These are phyloP conservation scores for Fusarium irregulare DNA, from an alignment of 2,329 filamentous ascomycete species.

Conservation along the genomic window DNA sequence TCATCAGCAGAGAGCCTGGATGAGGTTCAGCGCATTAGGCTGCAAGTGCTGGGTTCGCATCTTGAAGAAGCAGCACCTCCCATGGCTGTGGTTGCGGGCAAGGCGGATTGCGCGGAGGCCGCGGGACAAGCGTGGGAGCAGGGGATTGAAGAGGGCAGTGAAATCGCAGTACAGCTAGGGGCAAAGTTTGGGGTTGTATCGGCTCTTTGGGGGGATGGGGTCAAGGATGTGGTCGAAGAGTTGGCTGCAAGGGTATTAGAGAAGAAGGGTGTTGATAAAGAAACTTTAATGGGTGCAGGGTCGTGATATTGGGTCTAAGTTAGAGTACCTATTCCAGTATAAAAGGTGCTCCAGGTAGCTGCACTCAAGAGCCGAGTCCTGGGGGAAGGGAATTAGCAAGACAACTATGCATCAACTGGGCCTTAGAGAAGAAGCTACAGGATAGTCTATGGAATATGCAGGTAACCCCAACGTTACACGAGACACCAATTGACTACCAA, in stretches of 20 bases:
- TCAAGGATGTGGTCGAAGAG: slow-evolving; percentile 38
- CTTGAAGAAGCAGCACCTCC: slow-evolving; percentile 13
- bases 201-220: slow-evolving; percentile 35
- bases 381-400: neutral
- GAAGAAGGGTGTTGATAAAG: slow-evolving; percentile 16
- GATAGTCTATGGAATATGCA: neutral
- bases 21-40: slow-evolving; percentile 24
- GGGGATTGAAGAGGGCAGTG: slow-evolving; percentile 20
- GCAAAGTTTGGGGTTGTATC: slow-evolving; percentile 33
- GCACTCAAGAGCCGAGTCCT: neutral
- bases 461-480: neutral
- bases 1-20: slow-evolving; percentile 17
- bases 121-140: slow-evolving; percentile 30
- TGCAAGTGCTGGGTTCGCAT: slow-evolving; percentile 17
- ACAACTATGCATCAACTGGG: neutral
- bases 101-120: slow-evolving; percentile 28
- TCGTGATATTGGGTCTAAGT: neutral
- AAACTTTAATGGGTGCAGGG: slow-evolving; percentile 4
- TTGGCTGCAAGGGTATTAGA: slow-evolving; percentile 28
- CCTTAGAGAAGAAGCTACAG: neutral
- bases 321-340: neutral
- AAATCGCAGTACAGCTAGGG: slow-evolving; percentile 26
- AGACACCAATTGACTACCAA: neutral
- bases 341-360: neutral
- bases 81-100: slow-evolving; percentile 30